These are phyloP conservation scores for Wallacemonas rigidus DNA, from an alignment of 208 protist genomes.

Conservation along the genomic window DNA sequence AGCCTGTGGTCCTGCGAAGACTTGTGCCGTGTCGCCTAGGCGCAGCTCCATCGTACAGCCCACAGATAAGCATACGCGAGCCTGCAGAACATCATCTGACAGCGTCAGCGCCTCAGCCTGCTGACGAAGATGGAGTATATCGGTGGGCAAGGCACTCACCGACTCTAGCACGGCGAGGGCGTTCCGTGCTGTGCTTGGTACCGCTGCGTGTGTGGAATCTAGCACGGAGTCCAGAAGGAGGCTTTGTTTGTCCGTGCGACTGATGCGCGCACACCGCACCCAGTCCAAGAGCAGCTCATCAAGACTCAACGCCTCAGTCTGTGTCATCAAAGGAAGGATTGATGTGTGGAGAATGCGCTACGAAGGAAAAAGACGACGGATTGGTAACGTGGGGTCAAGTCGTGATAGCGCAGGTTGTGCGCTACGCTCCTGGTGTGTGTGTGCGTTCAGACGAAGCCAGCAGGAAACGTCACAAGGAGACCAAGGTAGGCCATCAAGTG, in stretches of 20 bases:
- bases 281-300: slow-evolving; percentile 48
- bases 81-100: slow-evolving; percentile 27
- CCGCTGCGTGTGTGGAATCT: not conserved
- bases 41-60: slow-evolving; percentile 33
- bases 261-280: slow-evolving; percentile 25
- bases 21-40: slow-evolving; percentile 18
- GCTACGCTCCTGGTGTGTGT: no score
- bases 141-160: slow-evolving; percentile 12
- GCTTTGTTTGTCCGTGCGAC: slow-evolving; percentile 25
- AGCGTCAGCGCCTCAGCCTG: slow-evolving; percentile 32
- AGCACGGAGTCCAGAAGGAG: slow-evolving; percentile 23
- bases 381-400: no score
- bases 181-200: not conserved
- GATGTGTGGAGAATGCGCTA: no score
- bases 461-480: no score
- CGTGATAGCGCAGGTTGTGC: no score
- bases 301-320: slow-evolving; percentile 16
- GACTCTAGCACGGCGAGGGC: slow-evolving; percentile 26
- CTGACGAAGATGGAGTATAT: slow-evolving; percentile 25
- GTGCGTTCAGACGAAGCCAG: no score
- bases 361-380: no score
- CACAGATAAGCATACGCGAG: slow-evolving; percentile 26
- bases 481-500: no score
- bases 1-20: slow-evolving; percentile 24
- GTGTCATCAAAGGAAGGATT: not conserved